A percentile compares a stretch with the other conserved stretches of the same genome.
Conservation (phyloP, 345 rosid species). For the Corymbia maculata region DNA sequence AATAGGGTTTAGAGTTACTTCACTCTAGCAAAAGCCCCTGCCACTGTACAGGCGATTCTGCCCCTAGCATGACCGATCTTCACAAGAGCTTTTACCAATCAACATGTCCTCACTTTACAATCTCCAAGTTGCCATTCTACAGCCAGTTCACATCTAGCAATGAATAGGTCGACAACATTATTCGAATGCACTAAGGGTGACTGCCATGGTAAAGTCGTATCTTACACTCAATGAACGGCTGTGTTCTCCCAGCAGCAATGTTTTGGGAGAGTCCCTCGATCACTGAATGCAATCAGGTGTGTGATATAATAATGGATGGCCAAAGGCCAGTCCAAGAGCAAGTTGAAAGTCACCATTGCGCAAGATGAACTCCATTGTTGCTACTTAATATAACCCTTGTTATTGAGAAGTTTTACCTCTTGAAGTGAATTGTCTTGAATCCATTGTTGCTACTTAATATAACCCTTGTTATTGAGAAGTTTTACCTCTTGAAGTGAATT, state of each 20-base stretch:
- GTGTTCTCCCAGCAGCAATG: background rate
- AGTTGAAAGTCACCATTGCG: background rate
- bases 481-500: background rate
- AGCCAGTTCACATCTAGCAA: background rate
- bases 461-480: background rate
- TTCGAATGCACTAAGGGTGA: background rate
- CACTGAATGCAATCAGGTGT: background rate
- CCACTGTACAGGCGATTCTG: background rate
- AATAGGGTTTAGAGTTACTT: background rate
- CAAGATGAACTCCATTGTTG: background rate
- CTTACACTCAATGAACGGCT: background rate
- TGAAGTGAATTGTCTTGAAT: background rate
- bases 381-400: background rate
- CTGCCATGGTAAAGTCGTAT: background rate
- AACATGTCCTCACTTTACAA: background rate
- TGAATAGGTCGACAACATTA: background rate
- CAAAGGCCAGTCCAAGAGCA: background rate
- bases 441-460: background rate
- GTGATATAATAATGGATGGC: background rate
- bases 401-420: background rate
- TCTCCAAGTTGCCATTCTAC: background rate
- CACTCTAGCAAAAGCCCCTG: background rate
- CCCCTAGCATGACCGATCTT: background rate
- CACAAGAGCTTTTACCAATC: background rate
- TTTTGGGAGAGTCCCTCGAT: background rate